Evolutionary conservation across 371 early-diverging fungal genomes (phyloP).

Genomic region (Mucor velutinosus): DNA sequence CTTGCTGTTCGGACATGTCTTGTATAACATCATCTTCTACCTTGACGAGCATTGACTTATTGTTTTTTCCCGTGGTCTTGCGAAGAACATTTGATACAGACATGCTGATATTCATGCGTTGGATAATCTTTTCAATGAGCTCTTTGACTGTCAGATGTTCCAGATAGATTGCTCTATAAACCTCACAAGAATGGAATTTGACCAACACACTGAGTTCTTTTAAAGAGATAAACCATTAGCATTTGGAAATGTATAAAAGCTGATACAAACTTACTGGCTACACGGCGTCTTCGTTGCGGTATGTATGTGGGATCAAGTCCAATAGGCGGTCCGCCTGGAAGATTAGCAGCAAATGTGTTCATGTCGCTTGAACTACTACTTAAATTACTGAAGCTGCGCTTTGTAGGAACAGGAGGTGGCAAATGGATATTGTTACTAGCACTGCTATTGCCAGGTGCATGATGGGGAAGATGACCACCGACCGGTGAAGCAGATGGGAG

Average conservation of each 20-base stretch:
- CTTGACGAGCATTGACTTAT: conserved; percentile 39
- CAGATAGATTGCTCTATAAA: conserved; percentile 55
- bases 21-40: conserved; percentile 58
- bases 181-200: conserved; percentile 42
- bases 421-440: neutral
- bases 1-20: conserved; percentile 56
- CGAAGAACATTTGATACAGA: conserved; percentile 16
- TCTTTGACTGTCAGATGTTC: conserved; percentile 53
- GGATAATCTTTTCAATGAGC: conserved; percentile 35
- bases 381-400: conserved; percentile 6
- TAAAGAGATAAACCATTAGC: conserved; percentile 7
- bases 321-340: conserved; percentile 3
- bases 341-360: neutral
- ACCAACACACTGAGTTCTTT: conserved; percentile 51
- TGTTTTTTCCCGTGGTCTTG: conserved; percentile 22
- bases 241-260: neutral
- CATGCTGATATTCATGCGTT: conserved; percentile 43
- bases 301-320: conserved; percentile 43
- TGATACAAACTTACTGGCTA: conserved; percentile 29
- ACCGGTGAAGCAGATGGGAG: neutral
- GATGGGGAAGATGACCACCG: neutral
- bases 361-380: neutral
- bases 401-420: conserved; percentile 6
- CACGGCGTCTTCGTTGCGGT: conserved; percentile 31
- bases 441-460: neutral